Base-by-base conservation (phyloP, 1,284 basidiomycete species). In the Hemileia vastatrix region DNA sequence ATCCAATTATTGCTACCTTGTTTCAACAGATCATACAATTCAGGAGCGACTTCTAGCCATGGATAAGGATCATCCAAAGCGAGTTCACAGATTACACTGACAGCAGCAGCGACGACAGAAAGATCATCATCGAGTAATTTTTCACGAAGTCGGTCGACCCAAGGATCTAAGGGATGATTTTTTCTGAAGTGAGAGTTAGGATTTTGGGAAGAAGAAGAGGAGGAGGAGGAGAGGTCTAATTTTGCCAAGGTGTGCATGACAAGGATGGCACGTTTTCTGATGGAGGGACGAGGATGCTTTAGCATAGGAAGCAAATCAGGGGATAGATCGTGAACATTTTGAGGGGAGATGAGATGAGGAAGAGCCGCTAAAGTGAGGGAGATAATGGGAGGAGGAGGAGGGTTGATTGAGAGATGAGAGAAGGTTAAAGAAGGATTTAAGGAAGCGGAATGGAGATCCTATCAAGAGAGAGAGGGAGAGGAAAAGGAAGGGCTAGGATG, bases 1-100 rank as follows among this genome's bases (percentile, higher is more conserved):
- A 97, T 94, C 95, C 95, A 99, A 73, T 98, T 99, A 77, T 98
- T 98, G 27, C 86, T 88, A 31, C 90, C 91, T 0, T 86, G 90
- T 0, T 91, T 96, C 64, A 99, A 80, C n/a, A 97, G 81, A 68
- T 88, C 87, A 76, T 98, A 99, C 53, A 98, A 79, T 71, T 91
- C 89, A 1, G 95, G 95, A 2, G 94, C 93, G 32, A 96, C 77
- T 6, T 62, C 54, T 13, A 69, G 64, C 48, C 65, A 62, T 27
- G 63, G 65, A 67, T 79, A 79, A 4, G 91, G 89, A 64, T 86
- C 84, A 44, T 53, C 43, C 59, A 88, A 82, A 2, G 90, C 88
- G 27, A 98, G 81, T 78, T 99, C 95, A 76, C 92, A 95, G 13
- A 99, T 80, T 51, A 96, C 88, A 67, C 94, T 96, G 57, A 97